phyloP scores from a whole-genome alignment of 2,329 filamentous ascomycete species.

The Magnaporthiopsis incrustans region DNA sequence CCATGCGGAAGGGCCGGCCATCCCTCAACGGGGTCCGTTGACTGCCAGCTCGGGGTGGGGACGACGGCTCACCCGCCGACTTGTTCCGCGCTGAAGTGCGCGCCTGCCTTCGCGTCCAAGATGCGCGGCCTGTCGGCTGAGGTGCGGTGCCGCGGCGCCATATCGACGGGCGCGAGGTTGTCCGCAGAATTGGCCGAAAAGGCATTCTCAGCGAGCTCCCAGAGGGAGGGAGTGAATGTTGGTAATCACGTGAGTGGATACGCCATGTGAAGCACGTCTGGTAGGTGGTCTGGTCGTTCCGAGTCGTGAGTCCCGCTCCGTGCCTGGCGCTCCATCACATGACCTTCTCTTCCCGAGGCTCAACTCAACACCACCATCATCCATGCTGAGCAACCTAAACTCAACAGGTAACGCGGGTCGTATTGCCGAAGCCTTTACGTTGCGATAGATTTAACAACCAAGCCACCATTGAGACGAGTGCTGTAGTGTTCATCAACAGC shows the following conservation, averaged over 20 bases:
- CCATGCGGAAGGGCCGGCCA: constrained; percentile 61
- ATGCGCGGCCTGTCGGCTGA: no score
- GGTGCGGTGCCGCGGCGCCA: not conserved
- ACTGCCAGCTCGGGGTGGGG: not conserved
- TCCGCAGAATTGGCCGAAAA: not conserved
- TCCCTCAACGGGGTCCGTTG: constrained; percentile 4
- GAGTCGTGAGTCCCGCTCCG: not conserved
- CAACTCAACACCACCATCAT: not conserved
- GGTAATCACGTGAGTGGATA: not conserved
- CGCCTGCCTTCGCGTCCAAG: not conserved
- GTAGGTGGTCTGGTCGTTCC: not conserved
- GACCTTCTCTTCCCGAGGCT: not conserved
- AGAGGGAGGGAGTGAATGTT: not conserved
- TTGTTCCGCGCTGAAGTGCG: not conserved
- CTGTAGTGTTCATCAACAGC: no score
- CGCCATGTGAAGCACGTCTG: not conserved
- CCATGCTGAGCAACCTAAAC: not conserved
- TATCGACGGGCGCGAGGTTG: not conserved
- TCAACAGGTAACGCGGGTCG: no score
- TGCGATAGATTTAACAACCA: no score
- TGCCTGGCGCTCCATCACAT: not conserved
- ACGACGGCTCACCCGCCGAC: not conserved
- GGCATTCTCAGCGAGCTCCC: not conserved
- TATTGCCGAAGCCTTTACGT: no score
- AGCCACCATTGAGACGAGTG: no score